phyloP scores from a whole-genome alignment of 805 yeast species.

The Kazachstania kunashirensis region DNA sequence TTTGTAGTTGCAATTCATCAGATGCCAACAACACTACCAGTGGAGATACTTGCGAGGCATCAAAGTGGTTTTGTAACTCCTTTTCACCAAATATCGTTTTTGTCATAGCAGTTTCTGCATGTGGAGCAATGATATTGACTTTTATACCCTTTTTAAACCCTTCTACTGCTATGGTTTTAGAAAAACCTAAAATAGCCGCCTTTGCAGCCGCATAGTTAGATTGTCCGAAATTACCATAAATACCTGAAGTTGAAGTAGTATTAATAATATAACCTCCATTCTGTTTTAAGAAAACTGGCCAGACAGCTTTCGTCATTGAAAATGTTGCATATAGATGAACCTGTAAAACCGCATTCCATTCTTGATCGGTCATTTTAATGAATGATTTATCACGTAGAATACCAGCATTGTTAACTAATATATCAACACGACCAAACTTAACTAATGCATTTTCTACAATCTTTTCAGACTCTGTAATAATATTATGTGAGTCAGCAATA shows the following conservation, averaged over 20 bases:
- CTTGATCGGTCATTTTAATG: slow-evolving; percentile 69
- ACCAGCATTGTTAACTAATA: slow-evolving; percentile 89
- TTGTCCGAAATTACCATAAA: slow-evolving; percentile 96
- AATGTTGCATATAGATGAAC: slow-evolving; percentile 80
- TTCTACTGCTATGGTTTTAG: slow-evolving; percentile 82
- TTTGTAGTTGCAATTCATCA: slow-evolving; percentile 44
- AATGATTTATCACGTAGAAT: slow-evolving; percentile 85
- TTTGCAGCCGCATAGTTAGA: slow-evolving; percentile 94
- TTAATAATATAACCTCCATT: slow-evolving; percentile 70
- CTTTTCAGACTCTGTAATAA: slow-evolving; percentile 60
- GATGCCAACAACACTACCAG: slow-evolving; percentile 70
- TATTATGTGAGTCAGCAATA: slow-evolving; percentile 75
- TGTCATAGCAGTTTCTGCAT: slow-evolving; percentile 97
- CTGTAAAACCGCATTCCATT: slow-evolving; percentile 72
- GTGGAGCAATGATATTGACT: slow-evolving; percentile 87
- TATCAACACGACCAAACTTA: slow-evolving; percentile 74
- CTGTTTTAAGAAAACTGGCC: slow-evolving; percentile 81
- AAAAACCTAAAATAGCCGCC: slow-evolving; percentile 75
- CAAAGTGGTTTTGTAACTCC: slow-evolving; percentile 66
- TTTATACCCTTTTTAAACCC: slow-evolving; percentile 71
- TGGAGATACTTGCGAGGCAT: slow-evolving; percentile 87
- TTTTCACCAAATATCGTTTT: slow-evolving; percentile 70
- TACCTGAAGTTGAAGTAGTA: slow-evolving; percentile 92
- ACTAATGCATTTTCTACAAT: slow-evolving; percentile 71
- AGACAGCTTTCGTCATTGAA: slow-evolving; percentile 75